Conservation (phyloP, 306 rosid species). For the Erythrophleum fordii region DNA sequence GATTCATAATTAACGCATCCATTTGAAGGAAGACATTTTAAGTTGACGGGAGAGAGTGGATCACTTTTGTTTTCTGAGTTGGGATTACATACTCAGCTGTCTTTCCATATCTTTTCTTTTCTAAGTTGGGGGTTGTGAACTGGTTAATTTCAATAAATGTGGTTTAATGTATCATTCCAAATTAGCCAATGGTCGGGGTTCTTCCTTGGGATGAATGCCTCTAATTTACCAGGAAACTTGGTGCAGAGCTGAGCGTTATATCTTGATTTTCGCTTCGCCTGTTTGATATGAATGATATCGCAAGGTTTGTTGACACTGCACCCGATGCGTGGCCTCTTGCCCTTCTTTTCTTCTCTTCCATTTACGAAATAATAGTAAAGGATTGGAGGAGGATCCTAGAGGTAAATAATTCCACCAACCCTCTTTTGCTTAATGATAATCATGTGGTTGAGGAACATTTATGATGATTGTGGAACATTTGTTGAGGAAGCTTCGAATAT, state of each 20-base stretch:
- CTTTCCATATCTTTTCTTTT: background rate
- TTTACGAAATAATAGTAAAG: background rate
- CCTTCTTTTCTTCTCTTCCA: background rate
- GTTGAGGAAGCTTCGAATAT: background rate
- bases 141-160: constrained; percentile 39
- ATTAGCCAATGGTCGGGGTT: background rate
- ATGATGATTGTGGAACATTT: background rate
- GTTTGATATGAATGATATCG: background rate
- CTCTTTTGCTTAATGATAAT: background rate
- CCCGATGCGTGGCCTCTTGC: background rate
- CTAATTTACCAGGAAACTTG: background rate
- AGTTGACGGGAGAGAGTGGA: constrained; percentile 23
- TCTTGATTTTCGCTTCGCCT: background rate
- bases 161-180: background rate
- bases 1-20: constrained; percentile 43
- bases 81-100: background rate
- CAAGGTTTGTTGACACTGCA: background rate
- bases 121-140: constrained; percentile 36
- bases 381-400: background rate
- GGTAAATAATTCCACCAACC: background rate
- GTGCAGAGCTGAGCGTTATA: background rate
- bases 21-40: constrained; percentile 18
- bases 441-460: background rate
- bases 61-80: background rate
- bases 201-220: background rate